Evolutionary conservation across 352 stramenopile genomes (phyloP), one percentile per base, ranked within the genome.

Genomic region (Globisporangium spiculum): DNA sequence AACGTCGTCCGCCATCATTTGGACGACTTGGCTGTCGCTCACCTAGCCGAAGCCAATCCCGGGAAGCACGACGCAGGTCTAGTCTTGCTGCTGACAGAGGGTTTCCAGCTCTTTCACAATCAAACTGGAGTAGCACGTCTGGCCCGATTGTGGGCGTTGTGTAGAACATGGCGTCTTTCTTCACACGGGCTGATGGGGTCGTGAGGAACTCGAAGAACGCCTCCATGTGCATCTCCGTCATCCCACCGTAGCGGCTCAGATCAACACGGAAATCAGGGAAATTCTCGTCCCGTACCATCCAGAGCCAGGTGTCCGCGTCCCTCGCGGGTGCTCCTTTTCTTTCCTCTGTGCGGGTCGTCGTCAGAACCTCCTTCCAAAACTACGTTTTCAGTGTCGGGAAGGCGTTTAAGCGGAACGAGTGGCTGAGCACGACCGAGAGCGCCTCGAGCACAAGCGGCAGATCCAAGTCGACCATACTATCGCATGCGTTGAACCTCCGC

Each of bases 1-100:
- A 12, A 22, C 26, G 53, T 54, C 58, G 26, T 64, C 36, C 18
- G 27, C 34, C 7, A 64, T 14, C 3, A 30, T 3, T 30, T 54
- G 8, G 20, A 64, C 36, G 26, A 54, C 16, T 22, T 64, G 58
- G 16, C 34, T 5, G 22, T 24, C 20, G 9, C 20, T 27, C 12
- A 64, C 34, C 58, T 34, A 64, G 7, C 58, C 58, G 36, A 50
- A 53, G 41, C 58, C 34, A 9, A 64, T 26, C 16, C 20, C 16
- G 4, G 34, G 8, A 34, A 54, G n/a, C 24, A 63, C 41, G 20
- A 53, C 58, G 6, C 32, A 63, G 10, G 44, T 14, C 20, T 20
- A 63, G 20, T 26, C 38, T 26, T 53, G 16, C 58, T 63, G 32
- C 14, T 32, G 26, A 6, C 32, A 52, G 14, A 63, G 32, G 4